These are phyloP conservation scores for Geotrichum australiense DNA, from an alignment of 1,139 yeast genomes.

Conservation along the genomic window DNA sequence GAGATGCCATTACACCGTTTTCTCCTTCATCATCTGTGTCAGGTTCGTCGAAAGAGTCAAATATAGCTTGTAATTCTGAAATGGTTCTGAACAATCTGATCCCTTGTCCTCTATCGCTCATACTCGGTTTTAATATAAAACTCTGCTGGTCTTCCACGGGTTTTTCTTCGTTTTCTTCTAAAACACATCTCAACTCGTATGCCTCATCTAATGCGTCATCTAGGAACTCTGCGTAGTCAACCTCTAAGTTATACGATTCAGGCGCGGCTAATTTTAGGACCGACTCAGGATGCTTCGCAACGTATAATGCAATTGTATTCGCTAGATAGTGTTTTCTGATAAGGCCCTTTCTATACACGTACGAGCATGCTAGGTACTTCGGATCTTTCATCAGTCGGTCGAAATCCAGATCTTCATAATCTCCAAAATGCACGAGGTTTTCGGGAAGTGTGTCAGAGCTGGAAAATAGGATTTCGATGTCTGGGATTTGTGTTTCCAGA, in stretches of 20 bases:
- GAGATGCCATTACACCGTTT: constrained; percentile 60
- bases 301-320: constrained; percentile 66
- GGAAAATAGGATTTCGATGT: background rate
- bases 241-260: constrained; percentile 69
- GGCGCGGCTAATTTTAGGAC: constrained; percentile 58
- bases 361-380: constrained; percentile 66
- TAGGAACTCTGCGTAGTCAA: constrained; percentile 93
- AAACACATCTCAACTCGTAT: constrained; percentile 75
- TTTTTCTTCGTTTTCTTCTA: constrained; percentile 46
- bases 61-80: constrained; percentile 72
- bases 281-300: constrained; percentile 67
- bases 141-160: constrained; percentile 35
- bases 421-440: constrained; percentile 61
- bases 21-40: constrained; percentile 41
- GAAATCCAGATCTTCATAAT: constrained; percentile 81
- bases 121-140: constrained; percentile 91
- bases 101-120: constrained; percentile 97
- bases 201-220: constrained; percentile 92
- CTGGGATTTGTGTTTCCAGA: constrained; percentile 27
- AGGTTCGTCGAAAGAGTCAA: constrained; percentile 76
- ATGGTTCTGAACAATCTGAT: constrained; percentile 72
- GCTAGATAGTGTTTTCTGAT: constrained; percentile 85
- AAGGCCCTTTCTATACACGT: constrained; percentile 71
- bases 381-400: constrained; percentile 46
- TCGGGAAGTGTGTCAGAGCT: constrained; percentile 17